Evolutionary conservation across 495 filamentous ascomycete species (phyloP), one percentile per base, ranked within the genome.

Genomic region (Talaromyces stipitatus): DNA sequence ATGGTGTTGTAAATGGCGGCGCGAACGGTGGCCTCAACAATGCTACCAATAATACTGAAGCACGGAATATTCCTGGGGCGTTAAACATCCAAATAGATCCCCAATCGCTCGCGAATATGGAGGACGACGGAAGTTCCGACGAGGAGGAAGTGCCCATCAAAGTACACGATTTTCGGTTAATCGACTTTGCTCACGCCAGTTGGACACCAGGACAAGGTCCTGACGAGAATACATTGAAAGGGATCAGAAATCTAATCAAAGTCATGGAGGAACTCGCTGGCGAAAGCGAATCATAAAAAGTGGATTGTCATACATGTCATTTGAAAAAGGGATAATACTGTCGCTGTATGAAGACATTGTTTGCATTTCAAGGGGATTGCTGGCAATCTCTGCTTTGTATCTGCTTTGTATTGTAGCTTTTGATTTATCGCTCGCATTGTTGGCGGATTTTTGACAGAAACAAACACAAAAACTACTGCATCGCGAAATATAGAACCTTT

Each of bases 181-280:
- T 98, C 60, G 94, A 98, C 70, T 98, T 98, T 75, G 94, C 94
- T 20, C 94, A 98, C 73, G 92, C 94, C 18, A 71, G 74, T 26
- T 98, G 89, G 89, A 85, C 82, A 3, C 90, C 91, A 2, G 91
- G 91, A 6, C 69, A 87, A 61, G 94, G 92, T 0, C 88, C 89
- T 1, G 94, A 98, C 69, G 86, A 95, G 73, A 97, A 97, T 66
- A 67, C 81, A 10, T 72, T 97, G 26, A 72, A 72, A 22, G 94
- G 94, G 0, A 79, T 98, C 56, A 78, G 85, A 64, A 95, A 80
- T 67, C 69, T 91, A 8, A 77, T 81, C 54, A 82, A 82, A 61
- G 82, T 95, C 23, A 82, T 97, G 57, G 70, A 82, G 50, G 79
- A 87, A 58, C 63, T 92, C 41, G 65, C 75, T 29, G 57, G 24